Percentiles rank a stretch among this genome's conserved stretches.
Conservation (phyloP, 768 basidiomycete genomes). For the Boletales sp. region DNA sequence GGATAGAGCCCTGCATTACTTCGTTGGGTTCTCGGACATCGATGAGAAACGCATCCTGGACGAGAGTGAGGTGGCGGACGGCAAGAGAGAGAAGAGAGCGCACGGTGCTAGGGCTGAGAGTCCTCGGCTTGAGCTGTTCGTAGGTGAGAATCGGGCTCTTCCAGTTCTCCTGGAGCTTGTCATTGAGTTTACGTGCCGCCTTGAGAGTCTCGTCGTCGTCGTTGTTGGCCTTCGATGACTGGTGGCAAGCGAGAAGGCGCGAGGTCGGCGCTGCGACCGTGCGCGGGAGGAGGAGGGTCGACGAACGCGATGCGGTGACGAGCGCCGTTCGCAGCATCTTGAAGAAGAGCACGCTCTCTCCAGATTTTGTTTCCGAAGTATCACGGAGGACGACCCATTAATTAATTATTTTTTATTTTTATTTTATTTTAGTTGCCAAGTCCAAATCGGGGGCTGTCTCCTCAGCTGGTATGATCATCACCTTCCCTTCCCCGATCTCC, state of each 20-base stretch:
- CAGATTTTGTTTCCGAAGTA: no score
- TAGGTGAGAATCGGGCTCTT: conserved; percentile 69
- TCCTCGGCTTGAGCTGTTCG: conserved; percentile 77
- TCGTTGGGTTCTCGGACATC: conserved; percentile 95
- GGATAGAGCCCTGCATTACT: conserved; percentile 88
- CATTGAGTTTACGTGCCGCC: conserved; percentile 31
- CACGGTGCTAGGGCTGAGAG: conserved; percentile 70
- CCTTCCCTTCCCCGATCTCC: no score
- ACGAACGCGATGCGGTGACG: conserved; percentile 10
- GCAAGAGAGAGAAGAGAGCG: background rate
- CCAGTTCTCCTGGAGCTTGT: conserved; percentile 66
- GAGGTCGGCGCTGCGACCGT: conserved; percentile 7
- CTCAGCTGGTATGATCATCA: no score
- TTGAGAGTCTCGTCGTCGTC: conserved; percentile 20
- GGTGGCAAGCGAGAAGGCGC: conserved; percentile 26
- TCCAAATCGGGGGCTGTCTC: conserved; percentile 2
- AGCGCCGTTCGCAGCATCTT: conserved; percentile 25
- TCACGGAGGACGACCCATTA: no score
- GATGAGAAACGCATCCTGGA: conserved; percentile 67
- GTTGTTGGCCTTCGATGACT: conserved; percentile 32
- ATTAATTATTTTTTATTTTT: background rate
- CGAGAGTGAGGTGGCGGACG: conserved; percentile 6
- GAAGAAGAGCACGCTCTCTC: no score
- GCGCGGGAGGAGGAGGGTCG: conserved; percentile 4
- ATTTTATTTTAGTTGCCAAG: background rate